Percentiles rank a stretch among this genome's conserved stretches.
Conservation (phyloP, 805 yeast genomes). For the Hemisphaericaspora nanyangensis region DNA sequence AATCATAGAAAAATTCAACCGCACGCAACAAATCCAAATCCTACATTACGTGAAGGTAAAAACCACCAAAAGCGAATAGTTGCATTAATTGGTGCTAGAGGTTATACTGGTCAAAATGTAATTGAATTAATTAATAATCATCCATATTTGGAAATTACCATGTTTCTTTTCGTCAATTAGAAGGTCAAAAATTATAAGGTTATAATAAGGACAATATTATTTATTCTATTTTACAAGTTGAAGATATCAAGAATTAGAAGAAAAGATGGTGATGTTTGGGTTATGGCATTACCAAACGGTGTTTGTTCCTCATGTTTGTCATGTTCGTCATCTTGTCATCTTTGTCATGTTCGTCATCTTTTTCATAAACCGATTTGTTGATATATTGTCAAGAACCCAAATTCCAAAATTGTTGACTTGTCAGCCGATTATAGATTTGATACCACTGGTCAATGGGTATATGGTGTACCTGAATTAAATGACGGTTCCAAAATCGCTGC, state of each 20-base stretch:
- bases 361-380: conserved; percentile 81
- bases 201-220: conserved; percentile 76
- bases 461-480: conserved; percentile 92
- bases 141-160: conserved; percentile 85
- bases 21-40: conserved; percentile 59
- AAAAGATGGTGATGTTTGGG: conserved; percentile 91
- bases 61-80: conserved; percentile 65
- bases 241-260: conserved; percentile 79
- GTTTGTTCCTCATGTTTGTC: too few relatives aligned
- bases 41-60: conserved; percentile 63
- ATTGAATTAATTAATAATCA: conserved; percentile 83
- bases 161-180: conserved; percentile 92
- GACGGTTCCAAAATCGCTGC: conserved; percentile 60
- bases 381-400: conserved; percentile 56
- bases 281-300: conserved; percentile 98
- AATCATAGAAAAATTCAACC: conserved; percentile 16
- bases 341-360: too few relatives aligned
- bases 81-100: conserved; percentile 97
- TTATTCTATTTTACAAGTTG: conserved; percentile 83
- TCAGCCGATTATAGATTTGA: conserved; percentile 97
- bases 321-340: too few relatives aligned
- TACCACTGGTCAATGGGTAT: conserved; percentile 80
- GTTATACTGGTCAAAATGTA: conserved; percentile 92
- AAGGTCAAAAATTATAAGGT: conserved; percentile 82
- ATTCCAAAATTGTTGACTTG: conserved; percentile 82